Evolutionary conservation across 2,329 filamentous ascomycete genomes (phyloP), one percentile per base, ranked within the genome.

Genomic region (Beauveria sp.): DNA sequence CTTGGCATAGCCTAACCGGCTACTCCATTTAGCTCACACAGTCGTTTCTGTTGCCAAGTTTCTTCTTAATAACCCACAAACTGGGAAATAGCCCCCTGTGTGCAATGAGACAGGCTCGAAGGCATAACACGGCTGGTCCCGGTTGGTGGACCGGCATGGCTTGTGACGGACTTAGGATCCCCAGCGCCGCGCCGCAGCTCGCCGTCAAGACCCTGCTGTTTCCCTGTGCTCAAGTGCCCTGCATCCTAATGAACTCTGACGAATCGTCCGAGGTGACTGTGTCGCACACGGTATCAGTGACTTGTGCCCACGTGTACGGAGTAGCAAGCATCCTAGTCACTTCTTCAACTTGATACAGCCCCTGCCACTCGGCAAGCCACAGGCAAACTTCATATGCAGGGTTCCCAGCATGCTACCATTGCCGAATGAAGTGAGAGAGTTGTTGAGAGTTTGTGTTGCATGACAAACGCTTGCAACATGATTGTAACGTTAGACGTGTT

Each of bases 181-280:
- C 49, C 49, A 38, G 26, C 49, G 49, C 28, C 34, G 34, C 12
- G 34, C 34, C 34, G 34, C 34, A 18, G 24, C 42, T 48, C 42
- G 43, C 18, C 26, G 12, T 28, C 28, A 48, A 24, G 42, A 56
- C 53, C 42, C 52, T 56, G 53, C 52, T 5, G 26, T 26, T 20
- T 40, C 5, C 3, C 20, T 14, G 31, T 14, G 26, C 38, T 46
- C 26, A 20, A 22, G 18, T 38, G 49, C 34, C 31, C 31, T 31
- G 9, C 28, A 12, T 8, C 28, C 26, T 12, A 31, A 20, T 14
- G 9, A 42, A 20, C 54, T 43, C 54, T 57, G 43, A 48, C 26
- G 54, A 57, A 57, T 57, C 42, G 43, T 57, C 43, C 14, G 42
- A 38, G 51, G 42, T 38, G 26, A 56, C n/a, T 56, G 49, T 52